phyloP scores from a whole-genome alignment of 2,329 filamentous ascomycete species.

The Dothidotthia symphoricarpi region DNA sequence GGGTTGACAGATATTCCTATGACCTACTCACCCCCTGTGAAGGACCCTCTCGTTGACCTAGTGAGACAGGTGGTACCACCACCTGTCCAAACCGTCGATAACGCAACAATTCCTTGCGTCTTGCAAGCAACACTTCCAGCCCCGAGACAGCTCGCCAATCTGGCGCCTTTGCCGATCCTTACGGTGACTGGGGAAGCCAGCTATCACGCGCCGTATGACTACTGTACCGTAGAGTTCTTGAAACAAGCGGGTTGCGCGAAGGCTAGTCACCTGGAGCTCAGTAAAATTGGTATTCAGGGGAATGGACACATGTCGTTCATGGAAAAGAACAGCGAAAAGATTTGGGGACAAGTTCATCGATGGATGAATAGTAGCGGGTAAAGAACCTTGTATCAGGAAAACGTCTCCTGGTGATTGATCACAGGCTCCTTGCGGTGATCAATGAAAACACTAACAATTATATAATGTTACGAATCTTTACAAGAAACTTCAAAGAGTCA shows the following conservation, averaged over 20 bases:
- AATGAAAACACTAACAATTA: too few relatives aligned
- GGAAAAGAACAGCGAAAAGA: constrained; percentile 3
- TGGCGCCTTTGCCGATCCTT: constrained; percentile 49
- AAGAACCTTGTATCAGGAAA: too few relatives aligned
- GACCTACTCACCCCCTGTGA: too few relatives aligned
- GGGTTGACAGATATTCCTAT: constrained; percentile 4
- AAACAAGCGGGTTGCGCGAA: constrained; percentile 38
- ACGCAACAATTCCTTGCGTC: constrained; percentile 27
- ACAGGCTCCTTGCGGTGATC: too few relatives aligned
- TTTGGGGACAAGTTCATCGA: not conserved
- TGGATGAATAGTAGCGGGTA: too few relatives aligned
- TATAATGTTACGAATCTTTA: too few relatives aligned
- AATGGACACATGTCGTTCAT: constrained; percentile 7
- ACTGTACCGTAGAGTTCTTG: constrained; percentile 53
- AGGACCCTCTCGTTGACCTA: too few relatives aligned
- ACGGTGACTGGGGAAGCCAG: constrained; percentile 55
- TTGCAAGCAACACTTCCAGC: constrained; percentile 36
- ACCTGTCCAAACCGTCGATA: constrained; percentile 1
- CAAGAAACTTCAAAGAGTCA: too few relatives aligned
- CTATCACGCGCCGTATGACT: constrained; percentile 54
- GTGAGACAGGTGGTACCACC: too few relatives aligned
- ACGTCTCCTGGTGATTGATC: too few relatives aligned
- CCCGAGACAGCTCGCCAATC: constrained; percentile 47
- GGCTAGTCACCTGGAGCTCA: constrained; percentile 8
- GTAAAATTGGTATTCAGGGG: constrained; percentile 2